These are phyloP conservation scores for Trametes meyenii DNA, from an alignment of 768 basidiomycete genomes.

Conservation along the genomic window DNA sequence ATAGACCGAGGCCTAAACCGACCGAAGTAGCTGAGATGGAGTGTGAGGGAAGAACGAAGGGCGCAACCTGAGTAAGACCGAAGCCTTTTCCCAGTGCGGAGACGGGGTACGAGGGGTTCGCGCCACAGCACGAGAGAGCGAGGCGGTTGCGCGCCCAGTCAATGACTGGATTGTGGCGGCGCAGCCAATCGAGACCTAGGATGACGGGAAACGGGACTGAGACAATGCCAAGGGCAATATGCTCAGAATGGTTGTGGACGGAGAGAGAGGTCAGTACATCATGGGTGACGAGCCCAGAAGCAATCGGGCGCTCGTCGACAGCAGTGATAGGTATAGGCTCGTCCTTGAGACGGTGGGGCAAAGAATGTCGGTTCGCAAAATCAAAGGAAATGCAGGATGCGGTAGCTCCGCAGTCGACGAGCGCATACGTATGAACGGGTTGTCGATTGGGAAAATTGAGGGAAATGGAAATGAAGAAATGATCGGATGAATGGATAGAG, in stretches of 20 bases:
- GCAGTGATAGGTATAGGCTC: constrained; percentile 39
- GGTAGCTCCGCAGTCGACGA: constrained; percentile 43
- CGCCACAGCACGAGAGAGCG: constrained; percentile 27
- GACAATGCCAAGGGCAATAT: constrained; percentile 35
- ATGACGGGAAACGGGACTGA: constrained; percentile 24
- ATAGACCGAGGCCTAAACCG: constrained; percentile 30
- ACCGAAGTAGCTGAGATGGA: constrained; percentile 29
- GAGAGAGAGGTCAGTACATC: constrained; percentile 37
- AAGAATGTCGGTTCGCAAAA: constrained; percentile 38
- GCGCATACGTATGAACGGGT: constrained; percentile 38
- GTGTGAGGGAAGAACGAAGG: neutral
- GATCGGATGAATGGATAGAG: constrained; percentile 18
- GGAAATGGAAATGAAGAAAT: constrained; percentile 31
- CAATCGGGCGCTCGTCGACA: constrained; percentile 42
- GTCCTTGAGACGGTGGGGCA: too few relatives aligned
- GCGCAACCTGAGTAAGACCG: constrained; percentile 32
- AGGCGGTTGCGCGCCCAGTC: constrained; percentile 36
- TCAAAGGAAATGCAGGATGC: constrained; percentile 40
- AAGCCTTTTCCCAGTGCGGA: constrained; percentile 28
- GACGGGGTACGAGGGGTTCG: constrained; percentile 24
- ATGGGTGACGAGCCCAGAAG: constrained; percentile 44
- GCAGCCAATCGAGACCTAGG: constrained; percentile 20
- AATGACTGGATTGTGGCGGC: constrained; percentile 16
- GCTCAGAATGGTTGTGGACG: constrained; percentile 35
- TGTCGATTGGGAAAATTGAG: constrained; percentile 36